Base-by-base conservation (phyloP, 305 asterid species). In the Fraxinus ornus region DNA sequence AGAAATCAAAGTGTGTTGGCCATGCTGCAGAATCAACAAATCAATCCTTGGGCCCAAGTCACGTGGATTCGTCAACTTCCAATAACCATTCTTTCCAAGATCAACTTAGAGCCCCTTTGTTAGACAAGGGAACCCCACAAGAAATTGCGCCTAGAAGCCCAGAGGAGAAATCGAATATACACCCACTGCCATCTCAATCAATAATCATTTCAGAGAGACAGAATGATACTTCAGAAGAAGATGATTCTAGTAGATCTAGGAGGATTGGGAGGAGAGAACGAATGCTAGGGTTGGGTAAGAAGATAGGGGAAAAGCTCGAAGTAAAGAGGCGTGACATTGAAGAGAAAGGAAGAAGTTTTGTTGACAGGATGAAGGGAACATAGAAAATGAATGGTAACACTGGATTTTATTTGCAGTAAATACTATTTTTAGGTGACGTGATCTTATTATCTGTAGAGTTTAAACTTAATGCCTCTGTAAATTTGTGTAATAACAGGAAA, bases 251-350 rank as follows among this genome's bases (percentile, higher is more conserved):
- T 15, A 87, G 81, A 77, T 75, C 78, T 1, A 90, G 80, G 85
- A 90, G 90, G 88, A 41, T 87, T 32, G 93, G 97, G 19, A 82
- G 98, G 4, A 90, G 78, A 88, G 97, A 94, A 77, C 89, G 93
- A 75, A 88, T 95, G 97, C 92, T 88, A 60, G 97, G 96, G 76
- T 85, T 94, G 79, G 90, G 98, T 84, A 93, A 94, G 92, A 94
- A 91, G 87, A 87, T 94, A 93, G 97, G 97, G 36, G 98, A 92
- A 81, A 95, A 93, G 84, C 88, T 95, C 19, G 98, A 93, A 89
- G 96, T 92, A 55, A 95, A 89, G 92, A 88, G 95, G 89, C 94
- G 94, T 15, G 85, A 90, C 89, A 82, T 94, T 39, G 99, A 94
- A 86, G 99, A 92, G 88, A 94, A 82, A 84, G 92, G 99, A 76